Evolutionary conservation across 768 basidiomycete species (phyloP).

Genomic region (Russula virescens): DNA sequence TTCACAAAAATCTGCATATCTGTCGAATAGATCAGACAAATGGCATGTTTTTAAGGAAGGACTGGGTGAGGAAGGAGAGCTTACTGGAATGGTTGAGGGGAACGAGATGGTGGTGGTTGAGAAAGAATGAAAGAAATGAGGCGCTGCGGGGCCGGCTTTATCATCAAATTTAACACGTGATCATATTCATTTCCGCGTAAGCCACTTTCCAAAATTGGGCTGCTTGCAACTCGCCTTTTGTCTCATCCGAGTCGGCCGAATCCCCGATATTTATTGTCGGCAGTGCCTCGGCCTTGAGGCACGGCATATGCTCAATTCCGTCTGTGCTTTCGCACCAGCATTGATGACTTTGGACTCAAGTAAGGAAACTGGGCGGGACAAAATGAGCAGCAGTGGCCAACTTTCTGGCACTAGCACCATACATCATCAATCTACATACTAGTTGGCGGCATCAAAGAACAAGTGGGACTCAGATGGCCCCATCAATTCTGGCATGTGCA

Average conservation of each 20-base stretch:
- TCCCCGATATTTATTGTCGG: too few relatives aligned
- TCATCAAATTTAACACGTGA: constrained; percentile 15
- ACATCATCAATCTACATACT: not conserved
- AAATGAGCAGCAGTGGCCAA: not conserved
- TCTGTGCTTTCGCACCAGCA: too few relatives aligned
- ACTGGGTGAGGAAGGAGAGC: not conserved
- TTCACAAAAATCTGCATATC: constrained; percentile 35
- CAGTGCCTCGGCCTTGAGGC: too few relatives aligned
- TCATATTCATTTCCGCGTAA: not conserved
- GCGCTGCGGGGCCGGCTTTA: constrained; percentile 3
- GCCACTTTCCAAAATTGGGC: not conserved
- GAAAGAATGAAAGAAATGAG: not conserved
- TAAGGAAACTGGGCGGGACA: not conserved
- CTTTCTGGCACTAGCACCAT: not conserved
- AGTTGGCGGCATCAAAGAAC: not conserved
- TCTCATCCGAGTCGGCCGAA: not conserved
- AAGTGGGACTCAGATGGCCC: too few relatives aligned
- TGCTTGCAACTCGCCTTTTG: not conserved
- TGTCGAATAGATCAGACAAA: not conserved
- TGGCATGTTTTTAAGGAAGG: not conserved
- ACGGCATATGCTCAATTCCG: too few relatives aligned
- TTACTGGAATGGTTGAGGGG: not conserved
- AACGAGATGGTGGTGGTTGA: constrained; percentile 16
- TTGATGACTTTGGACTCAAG: too few relatives aligned
- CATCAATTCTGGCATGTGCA: not conserved